Percentiles rank a stretch among this genome's conserved stretches.
Conservation (phyloP, 192 early-diverging fungal species). For the Gryganskiella cystojenkinii region DNA sequence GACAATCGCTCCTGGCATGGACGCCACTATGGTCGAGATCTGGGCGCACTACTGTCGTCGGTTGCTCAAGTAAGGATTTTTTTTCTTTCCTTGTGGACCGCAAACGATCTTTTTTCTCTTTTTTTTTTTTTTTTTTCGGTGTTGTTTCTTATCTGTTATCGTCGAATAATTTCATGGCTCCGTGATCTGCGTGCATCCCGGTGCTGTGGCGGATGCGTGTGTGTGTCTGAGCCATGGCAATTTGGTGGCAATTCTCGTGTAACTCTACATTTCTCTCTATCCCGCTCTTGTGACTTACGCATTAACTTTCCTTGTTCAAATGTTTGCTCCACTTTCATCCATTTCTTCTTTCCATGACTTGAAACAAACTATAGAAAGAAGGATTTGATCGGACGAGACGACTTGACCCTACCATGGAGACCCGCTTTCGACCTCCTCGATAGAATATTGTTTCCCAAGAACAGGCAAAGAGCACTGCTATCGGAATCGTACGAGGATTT, state of each 20-base stretch:
- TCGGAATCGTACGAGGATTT: constrained; percentile 59
- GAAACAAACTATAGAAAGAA: constrained; percentile 62
- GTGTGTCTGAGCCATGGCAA: too few relatives aligned
- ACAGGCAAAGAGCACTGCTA: constrained; percentile 70
- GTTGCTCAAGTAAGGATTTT: constrained; percentile 71
- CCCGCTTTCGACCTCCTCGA: constrained; percentile 75
- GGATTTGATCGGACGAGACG: constrained; percentile 67
- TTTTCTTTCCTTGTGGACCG: background rate
- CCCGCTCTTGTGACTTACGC: background rate
- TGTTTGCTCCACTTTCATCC: background rate
- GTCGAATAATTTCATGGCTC: too few relatives aligned
- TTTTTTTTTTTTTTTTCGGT: too few relatives aligned
- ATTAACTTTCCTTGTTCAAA: background rate
- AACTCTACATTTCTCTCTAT: too few relatives aligned
- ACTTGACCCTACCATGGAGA: constrained; percentile 79
- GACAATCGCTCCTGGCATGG: constrained; percentile 71
- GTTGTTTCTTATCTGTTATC: too few relatives aligned
- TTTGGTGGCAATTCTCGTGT: too few relatives aligned
- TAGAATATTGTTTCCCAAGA: constrained; percentile 69
- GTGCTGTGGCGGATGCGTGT: background rate
- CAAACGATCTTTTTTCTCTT: background rate
- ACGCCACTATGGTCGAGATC: constrained; percentile 69
- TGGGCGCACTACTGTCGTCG: constrained; percentile 70
- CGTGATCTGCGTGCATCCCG: too few relatives aligned
- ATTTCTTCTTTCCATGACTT: background rate